Conservation (phyloP, 2,329 filamentous ascomycete species). For the Thermochaetoides dissita region DNA sequence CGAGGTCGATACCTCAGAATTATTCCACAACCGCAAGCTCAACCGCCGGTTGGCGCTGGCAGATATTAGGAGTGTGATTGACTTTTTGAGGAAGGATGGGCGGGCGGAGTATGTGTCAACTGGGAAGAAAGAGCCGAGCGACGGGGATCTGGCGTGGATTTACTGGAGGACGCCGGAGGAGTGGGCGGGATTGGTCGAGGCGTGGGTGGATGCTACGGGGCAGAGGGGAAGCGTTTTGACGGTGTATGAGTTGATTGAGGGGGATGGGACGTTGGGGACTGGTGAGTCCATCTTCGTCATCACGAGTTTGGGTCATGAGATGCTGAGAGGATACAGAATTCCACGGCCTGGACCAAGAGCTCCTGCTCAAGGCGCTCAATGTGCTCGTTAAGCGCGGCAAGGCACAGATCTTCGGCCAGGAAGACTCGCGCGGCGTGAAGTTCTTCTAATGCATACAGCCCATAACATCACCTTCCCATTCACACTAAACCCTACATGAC, state of each 20-base stretch:
- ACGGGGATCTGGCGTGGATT: slow-evolving; percentile 48
- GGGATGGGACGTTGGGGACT: slow-evolving; percentile 61
- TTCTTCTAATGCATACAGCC: slow-evolving; percentile 55
- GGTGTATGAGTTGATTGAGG: slow-evolving; percentile 78
- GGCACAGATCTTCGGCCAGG: slow-evolving; percentile 83
- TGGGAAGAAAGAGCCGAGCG: slow-evolving; percentile 15
- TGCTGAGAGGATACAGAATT: slow-evolving; percentile 44
- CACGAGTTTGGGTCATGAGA: not conserved
- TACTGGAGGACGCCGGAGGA: slow-evolving; percentile 83
- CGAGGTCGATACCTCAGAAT: slow-evolving; percentile 19
- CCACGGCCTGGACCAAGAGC: slow-evolving; percentile 71
- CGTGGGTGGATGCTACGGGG: slow-evolving; percentile 74
- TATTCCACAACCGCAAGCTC: slow-evolving; percentile 46
- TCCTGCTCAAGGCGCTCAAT: slow-evolving; percentile 65
- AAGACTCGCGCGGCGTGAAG: slow-evolving; percentile 84
- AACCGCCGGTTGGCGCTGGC: slow-evolving; percentile 34
- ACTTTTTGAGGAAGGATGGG: slow-evolving; percentile 44
- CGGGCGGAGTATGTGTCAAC: slow-evolving; percentile 51
- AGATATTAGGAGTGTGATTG: slow-evolving; percentile 44
- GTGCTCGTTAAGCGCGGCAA: slow-evolving; percentile 80
- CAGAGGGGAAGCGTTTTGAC: slow-evolving; percentile 84
- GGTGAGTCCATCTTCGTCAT: slow-evolving; percentile 38
- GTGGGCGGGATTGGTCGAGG: slow-evolving; percentile 68
- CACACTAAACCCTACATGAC: too few relatives aligned
- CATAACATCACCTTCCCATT: too few relatives aligned